Conservation (phyloP, 2,329 filamentous ascomycete genomes). For the Verticillium klebahnii region DNA sequence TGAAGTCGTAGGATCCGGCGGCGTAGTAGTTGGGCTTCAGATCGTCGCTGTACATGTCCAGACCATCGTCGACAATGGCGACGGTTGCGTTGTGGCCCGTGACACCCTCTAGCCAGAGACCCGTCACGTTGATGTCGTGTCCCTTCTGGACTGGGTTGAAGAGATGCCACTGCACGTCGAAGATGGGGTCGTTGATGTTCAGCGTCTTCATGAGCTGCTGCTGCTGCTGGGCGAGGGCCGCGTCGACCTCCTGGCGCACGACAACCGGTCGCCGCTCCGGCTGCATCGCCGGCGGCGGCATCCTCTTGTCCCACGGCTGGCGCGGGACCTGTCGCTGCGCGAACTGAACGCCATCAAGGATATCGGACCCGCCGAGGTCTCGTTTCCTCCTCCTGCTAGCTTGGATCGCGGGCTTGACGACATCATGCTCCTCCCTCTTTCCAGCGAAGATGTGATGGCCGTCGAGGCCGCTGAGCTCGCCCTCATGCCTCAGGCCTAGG, state of each 20-base stretch:
- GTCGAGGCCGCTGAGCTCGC: slow-evolving; percentile 69
- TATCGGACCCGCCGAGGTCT: slow-evolving; percentile 43
- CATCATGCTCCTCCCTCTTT: slow-evolving; percentile 55
- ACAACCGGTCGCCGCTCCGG: slow-evolving; percentile 9
- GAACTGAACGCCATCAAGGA: slow-evolving; percentile 71
- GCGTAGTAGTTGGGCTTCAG: slow-evolving; percentile 92
- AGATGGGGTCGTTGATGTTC: slow-evolving; percentile 85
- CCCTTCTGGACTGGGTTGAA: slow-evolving; percentile 76
- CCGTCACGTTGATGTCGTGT: slow-evolving; percentile 95
- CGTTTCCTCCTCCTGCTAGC: slow-evolving; percentile 60
- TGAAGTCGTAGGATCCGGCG: slow-evolving; percentile 92
- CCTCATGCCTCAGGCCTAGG: slow-evolving; percentile 76
- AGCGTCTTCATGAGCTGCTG: slow-evolving; percentile 59
- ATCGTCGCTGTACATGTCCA: slow-evolving; percentile 94
- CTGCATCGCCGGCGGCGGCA: slow-evolving; percentile 31
- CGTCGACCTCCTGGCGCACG: slow-evolving; percentile 11
- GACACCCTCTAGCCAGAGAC: slow-evolving; percentile 83
- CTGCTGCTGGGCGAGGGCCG: slow-evolving; percentile 39
- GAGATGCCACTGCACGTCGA: slow-evolving; percentile 92
- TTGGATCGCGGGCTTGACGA: slow-evolving; percentile 50
- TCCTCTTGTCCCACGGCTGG: slow-evolving; percentile 48
- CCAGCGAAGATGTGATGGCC: slow-evolving; percentile 84
- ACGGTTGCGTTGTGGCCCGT: slow-evolving; percentile 87
- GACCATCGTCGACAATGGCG: slow-evolving; percentile 90
- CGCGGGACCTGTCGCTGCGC: slow-evolving; percentile 67